Evolutionary conservation across 2,329 filamentous ascomycete species (phyloP).

Genomic region (Scolecobasidium constrictum): DNA sequence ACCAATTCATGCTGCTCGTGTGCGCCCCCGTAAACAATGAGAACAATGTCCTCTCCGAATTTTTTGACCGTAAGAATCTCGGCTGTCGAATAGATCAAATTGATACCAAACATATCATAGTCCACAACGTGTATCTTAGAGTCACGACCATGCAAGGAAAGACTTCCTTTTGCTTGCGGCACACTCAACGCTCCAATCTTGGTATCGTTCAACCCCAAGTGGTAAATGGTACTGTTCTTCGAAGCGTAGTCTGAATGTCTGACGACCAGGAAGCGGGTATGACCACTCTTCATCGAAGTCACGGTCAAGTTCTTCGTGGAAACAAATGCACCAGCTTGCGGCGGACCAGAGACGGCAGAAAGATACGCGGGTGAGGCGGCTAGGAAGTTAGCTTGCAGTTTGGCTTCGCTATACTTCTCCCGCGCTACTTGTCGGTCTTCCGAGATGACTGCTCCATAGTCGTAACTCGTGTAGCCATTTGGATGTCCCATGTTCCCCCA

Average conservation of each 20-base stretch:
- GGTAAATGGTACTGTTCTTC: conserved; percentile 47
- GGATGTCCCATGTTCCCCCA: conserved; percentile 71
- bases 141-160: conserved; percentile 52
- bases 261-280: conserved; percentile 54
- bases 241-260: conserved; percentile 54
- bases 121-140: conserved; percentile 58
- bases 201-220: conserved; percentile 39
- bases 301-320: conserved; percentile 40
- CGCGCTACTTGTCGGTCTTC: conserved; percentile 58
- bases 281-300: conserved; percentile 49
- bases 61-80: conserved; percentile 61
- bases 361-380: conserved; percentile 62
- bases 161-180: conserved; percentile 45
- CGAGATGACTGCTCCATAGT: conserved; percentile 52
- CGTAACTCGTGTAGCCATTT: conserved; percentile 45
- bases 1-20: conserved; percentile 54
- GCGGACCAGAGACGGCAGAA: conserved; percentile 28
- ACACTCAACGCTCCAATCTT: conserved; percentile 42
- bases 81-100: conserved; percentile 55
- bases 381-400: conserved; percentile 64
- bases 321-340: conserved; percentile 19
- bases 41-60: conserved; percentile 45
- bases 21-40: conserved; percentile 53
- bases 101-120: conserved; percentile 50
- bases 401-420: conserved; percentile 72